Evolutionary conservation across 345 rosid genomes (phyloP).

Genomic region (Garcia nutans): DNA sequence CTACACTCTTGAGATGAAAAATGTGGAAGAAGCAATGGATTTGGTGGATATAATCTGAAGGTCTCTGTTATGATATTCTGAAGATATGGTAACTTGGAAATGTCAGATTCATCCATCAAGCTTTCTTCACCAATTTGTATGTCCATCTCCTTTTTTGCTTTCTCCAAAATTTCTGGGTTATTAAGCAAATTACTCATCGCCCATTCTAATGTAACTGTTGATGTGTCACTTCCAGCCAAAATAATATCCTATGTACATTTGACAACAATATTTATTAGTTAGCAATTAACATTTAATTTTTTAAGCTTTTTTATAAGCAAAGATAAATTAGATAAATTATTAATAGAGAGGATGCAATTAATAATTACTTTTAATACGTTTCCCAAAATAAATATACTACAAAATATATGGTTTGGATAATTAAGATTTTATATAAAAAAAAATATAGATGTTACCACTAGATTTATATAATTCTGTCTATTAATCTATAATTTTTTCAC

Average conservation of each 20-base stretch:
- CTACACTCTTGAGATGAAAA: not conserved
- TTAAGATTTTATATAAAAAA: too few relatives aligned
- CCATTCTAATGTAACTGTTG: conserved; percentile 10
- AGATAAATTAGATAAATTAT: too few relatives aligned
- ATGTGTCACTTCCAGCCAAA: not conserved
- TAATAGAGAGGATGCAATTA: too few relatives aligned
- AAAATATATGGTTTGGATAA: too few relatives aligned
- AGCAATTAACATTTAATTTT: too few relatives aligned
- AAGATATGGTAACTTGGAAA: not conserved
- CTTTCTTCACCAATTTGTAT: not conserved
- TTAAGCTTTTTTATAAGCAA: too few relatives aligned
- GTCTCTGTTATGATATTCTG: not conserved
- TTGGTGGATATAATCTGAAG: not conserved
- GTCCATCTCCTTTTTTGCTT: not conserved
- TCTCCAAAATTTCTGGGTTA: not conserved
- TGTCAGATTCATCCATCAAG: not conserved
- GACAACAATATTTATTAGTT: too few relatives aligned
- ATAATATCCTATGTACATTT: not conserved
- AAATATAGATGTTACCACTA: too few relatives aligned
- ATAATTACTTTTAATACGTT: too few relatives aligned
- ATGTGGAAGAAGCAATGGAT: not conserved
- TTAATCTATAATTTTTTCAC: too few relatives aligned
- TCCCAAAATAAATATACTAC: too few relatives aligned
- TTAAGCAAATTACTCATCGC: not conserved
- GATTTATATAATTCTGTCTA: too few relatives aligned